Evolutionary conservation across 768 basidiomycete genomes (phyloP).

Genomic region (Mycena galopus): DNA sequence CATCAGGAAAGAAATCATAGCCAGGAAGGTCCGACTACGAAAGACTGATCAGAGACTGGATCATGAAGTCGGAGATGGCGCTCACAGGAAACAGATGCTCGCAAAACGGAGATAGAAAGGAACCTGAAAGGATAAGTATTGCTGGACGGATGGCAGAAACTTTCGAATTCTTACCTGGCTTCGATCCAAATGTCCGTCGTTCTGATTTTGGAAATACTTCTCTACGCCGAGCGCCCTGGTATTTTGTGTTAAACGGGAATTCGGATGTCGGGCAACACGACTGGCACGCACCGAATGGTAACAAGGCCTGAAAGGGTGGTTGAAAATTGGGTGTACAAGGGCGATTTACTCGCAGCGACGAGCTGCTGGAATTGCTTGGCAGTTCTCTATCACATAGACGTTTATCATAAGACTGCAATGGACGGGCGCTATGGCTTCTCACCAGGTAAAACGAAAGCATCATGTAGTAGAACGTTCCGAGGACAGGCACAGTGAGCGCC

Average conservation of each 20-base stretch:
- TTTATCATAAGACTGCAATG: too few species aligned
- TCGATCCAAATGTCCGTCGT: neutral
- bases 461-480: slow-evolving; percentile 6
- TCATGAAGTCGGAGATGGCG: too few species aligned
- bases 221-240: neutral
- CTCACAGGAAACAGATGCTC: neutral
- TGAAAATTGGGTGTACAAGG: neutral
- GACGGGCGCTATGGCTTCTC: too few species aligned
- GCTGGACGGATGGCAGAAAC: too few species aligned
- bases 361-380: neutral
- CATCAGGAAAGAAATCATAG: slow-evolving; percentile 9
- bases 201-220: neutral
- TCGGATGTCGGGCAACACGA: too few species aligned
- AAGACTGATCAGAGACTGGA: too few species aligned
- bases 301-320: neutral
- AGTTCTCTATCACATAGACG: neutral
- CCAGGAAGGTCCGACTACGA: slow-evolving; percentile 16
- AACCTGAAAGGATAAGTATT: too few species aligned
- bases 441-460: neutral
- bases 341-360: neutral
- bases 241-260: neutral
- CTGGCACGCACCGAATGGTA: neutral
- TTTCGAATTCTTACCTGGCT: neutral
- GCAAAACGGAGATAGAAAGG: neutral
- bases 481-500: neutral